Conservation (phyloP, 306 rosid genomes). For the Dryas octopetala region DNA sequence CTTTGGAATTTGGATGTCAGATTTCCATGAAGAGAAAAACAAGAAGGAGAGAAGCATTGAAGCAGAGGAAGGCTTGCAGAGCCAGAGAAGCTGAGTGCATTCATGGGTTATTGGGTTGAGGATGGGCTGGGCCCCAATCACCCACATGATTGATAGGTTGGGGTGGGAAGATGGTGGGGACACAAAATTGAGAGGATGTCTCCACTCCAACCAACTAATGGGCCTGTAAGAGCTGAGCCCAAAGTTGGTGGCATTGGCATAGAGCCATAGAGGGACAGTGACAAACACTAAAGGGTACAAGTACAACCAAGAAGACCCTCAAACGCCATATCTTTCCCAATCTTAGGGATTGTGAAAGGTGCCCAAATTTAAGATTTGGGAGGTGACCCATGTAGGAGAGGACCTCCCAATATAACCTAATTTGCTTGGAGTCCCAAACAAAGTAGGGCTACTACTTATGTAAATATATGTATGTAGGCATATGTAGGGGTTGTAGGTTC, state of each 20-base stretch:
- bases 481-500: too few species aligned
- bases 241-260: constrained; percentile 37
- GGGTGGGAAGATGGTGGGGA: constrained; percentile 31
- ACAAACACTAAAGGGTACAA: constrained; percentile 22
- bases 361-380: neutral
- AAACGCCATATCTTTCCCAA: constrained; percentile 38
- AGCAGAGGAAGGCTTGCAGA: neutral
- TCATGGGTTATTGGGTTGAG: neutral
- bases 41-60: neutral
- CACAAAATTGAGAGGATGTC: constrained; percentile 27
- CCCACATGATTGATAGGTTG: constrained; percentile 29
- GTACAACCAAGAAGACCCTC: constrained; percentile 26
- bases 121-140: constrained; percentile 24
- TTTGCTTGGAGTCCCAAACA: constrained; percentile 20
- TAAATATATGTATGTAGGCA: neutral
- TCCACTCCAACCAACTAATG: constrained; percentile 48
- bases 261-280: constrained; percentile 24
- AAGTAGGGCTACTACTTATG: constrained; percentile 15
- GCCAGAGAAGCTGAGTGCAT: too few species aligned
- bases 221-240: constrained; percentile 45
- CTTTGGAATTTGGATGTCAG: neutral
- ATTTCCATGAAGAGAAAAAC: neutral
- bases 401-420: constrained; percentile 22
- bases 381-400: neutral
- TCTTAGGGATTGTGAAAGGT: constrained; percentile 47